Evolutionary conservation across 116 monocot species (phyloP).

Genomic region (Trichopus zeylanicus): DNA sequence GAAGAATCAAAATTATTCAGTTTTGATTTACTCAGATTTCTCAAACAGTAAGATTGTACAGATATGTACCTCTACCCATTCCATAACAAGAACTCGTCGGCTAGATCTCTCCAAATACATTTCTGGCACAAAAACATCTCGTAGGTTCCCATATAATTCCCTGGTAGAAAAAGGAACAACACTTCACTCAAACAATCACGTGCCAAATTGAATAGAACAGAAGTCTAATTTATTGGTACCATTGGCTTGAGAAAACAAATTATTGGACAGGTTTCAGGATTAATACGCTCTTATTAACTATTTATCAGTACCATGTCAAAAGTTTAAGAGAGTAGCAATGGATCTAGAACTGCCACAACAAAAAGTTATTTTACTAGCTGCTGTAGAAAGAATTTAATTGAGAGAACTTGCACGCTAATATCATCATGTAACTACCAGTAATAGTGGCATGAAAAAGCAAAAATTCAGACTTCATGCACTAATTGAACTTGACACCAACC

Average conservation of each 20-base stretch:
- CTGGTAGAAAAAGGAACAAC: constrained; percentile 20
- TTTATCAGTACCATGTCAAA: no score
- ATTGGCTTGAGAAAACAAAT: not conserved
- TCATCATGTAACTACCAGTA: no score
- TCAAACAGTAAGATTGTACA: not conserved
- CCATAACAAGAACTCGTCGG: constrained; percentile 79
- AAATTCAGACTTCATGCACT: not conserved
- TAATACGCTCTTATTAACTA: no score
- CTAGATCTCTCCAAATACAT: constrained; percentile 75
- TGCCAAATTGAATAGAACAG: not conserved
- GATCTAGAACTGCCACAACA: no score
- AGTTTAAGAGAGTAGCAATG: no score
- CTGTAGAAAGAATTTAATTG: no score
- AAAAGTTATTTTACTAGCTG: no score
- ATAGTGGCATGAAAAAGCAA: not conserved
- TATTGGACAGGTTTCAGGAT: no score
- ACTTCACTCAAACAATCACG: not conserved
- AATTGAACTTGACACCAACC: constrained; percentile 22
- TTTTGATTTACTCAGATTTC: not conserved
- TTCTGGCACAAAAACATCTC: constrained; percentile 78
- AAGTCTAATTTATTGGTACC: not conserved
- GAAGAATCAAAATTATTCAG: constrained; percentile 5
- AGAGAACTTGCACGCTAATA: no score
- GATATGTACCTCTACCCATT: constrained; percentile 82
- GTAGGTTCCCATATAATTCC: constrained; percentile 69